These are phyloP conservation scores for Trichoderma sp. DNA, from an alignment of 2,329 filamentous ascomycete species.

Conservation along the genomic window DNA sequence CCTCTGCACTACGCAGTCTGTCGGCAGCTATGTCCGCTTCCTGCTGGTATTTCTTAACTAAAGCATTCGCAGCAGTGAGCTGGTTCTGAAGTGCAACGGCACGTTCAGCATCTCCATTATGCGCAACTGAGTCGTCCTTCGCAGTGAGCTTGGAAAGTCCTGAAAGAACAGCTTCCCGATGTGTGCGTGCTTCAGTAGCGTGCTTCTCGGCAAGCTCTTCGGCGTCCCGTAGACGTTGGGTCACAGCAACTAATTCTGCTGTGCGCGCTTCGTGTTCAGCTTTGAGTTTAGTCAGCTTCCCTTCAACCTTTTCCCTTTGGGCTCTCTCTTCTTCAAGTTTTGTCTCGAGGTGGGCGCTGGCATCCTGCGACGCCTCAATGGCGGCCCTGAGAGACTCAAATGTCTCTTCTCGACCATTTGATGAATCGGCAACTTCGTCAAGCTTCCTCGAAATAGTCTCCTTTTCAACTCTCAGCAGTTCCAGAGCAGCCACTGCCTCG, in stretches of 20 bases:
- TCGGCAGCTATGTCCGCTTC: conserved; percentile 86
- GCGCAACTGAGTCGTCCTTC: conserved; percentile 51
- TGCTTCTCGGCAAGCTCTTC: conserved; percentile 88
- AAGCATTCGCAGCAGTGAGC: conserved; percentile 70
- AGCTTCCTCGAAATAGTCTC: conserved; percentile 71
- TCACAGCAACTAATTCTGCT: conserved; percentile 73
- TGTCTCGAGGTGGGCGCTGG: conserved; percentile 72
- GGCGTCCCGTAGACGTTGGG: conserved; percentile 75
- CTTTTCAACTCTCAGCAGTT: conserved; percentile 84
- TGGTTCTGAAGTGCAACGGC: conserved; percentile 76
- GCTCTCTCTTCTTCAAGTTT: conserved; percentile 81
- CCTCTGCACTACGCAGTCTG: conserved; percentile 88
- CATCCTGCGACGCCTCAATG: conserved; percentile 75
- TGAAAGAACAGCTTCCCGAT: conserved; percentile 77
- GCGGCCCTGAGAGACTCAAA: conserved; percentile 77
- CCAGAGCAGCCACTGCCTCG: conserved; percentile 72
- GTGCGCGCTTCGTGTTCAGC: conserved; percentile 80
- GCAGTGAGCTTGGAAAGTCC: conserved; percentile 75
- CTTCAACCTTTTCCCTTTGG: conserved; percentile 73
- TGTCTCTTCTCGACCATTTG: conserved; percentile 69
- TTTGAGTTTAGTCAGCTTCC: conserved; percentile 73
- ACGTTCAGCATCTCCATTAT: conserved; percentile 62
- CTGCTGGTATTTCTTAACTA: conserved; percentile 86
- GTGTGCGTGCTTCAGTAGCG: conserved; percentile 81
- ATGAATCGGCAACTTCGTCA: conserved; percentile 64